Base-by-base conservation (phyloP, 2,329 filamentous ascomycete species). In the Claviceps pazoutovae region DNA sequence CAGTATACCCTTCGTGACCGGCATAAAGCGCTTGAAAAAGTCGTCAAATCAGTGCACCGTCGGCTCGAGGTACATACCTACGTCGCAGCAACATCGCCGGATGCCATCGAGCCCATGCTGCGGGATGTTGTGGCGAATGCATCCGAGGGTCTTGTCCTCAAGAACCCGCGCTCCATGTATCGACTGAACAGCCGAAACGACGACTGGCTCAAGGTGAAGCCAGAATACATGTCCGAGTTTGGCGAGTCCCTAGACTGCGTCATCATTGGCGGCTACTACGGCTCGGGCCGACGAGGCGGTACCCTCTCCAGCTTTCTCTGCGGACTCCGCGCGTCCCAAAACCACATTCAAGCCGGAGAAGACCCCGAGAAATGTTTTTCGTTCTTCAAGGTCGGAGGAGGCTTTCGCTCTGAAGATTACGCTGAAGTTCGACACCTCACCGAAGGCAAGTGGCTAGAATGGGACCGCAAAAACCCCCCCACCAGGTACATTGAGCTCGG, bases 321-420 rank as follows among this genome's bases (percentile, higher is more conserved):
- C 61, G 93, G 90, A 0, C 71, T 98, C 8, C 78, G 88, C 30
- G 82, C 84, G 1, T 82, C 88, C 49, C 79, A 85, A 57, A 79
- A 83, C 55, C 77, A 86, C 36, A 75, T 84, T 37, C 70, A 74
- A 38, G 70, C 72, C 2, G 78, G 78, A 2, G 72, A 71, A 5
- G 76, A 82, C 55, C 76, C 81, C 0, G 84, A 87, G 67, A 89
- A 88, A 65, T 94, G 83, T 62, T 86, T 83, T 60, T 95, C 89
- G n/a, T 96, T 98, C 70, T 95, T 90, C 75, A 96, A 93, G 66
- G 93, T 98, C 16, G 93, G 93, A n/a, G 93, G 93, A 50, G 93
- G 93, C 0, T 90, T 97, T 64, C 82, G 79, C 14, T 84, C 81
- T 0, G 80, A 86, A 50, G 93, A 98, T 61, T 97, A 95, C 64